Evolutionary conservation across 768 basidiomycete species (phyloP).

Genomic region (Tulasnella sp.): DNA sequence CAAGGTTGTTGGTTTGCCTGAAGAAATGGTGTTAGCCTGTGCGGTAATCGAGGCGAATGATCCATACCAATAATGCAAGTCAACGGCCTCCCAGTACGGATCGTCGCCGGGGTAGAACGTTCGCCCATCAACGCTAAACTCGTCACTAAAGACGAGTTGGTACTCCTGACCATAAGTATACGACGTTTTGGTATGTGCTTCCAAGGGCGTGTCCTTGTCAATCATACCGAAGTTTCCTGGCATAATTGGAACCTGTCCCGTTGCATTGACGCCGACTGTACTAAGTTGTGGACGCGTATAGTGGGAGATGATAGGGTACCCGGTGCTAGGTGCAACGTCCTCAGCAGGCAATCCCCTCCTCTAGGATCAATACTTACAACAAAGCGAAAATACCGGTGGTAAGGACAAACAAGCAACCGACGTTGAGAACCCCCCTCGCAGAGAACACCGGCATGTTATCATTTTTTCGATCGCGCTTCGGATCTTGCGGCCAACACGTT

Average conservation of each 20-base stretch:
- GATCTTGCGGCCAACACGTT: neutral
- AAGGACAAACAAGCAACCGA: conserved; percentile 1
- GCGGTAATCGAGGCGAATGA: conserved; percentile 18
- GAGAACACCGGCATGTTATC: neutral
- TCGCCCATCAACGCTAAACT: conserved; percentile 31
- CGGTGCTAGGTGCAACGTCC: conserved; percentile 21
- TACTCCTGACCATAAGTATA: conserved; percentile 15
- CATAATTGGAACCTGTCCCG: conserved; percentile 29
- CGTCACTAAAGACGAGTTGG: conserved; percentile 28
- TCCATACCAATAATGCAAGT: conserved; percentile 32
- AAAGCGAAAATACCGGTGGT: neutral
- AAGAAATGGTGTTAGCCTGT: neutral
- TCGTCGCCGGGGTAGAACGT: conserved; percentile 28
- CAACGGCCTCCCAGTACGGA: conserved; percentile 36
- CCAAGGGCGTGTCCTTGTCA: conserved; percentile 19
- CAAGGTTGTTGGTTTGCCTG: neutral
- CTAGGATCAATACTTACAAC: neutral
- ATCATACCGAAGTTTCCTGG: conserved; percentile 22
- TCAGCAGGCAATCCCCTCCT: neutral
- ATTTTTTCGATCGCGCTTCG: conserved; percentile 5
- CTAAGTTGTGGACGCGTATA: conserved; percentile 17
- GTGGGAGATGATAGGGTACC: conserved; percentile 28
- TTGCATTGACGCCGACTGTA: conserved; percentile 28
- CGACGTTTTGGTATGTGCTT: conserved; percentile 9
- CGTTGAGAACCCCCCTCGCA: neutral